phyloP scores from a whole-genome alignment of 2,329 filamentous ascomycete genomes.

The Thielaviopsis punctulata region DNA sequence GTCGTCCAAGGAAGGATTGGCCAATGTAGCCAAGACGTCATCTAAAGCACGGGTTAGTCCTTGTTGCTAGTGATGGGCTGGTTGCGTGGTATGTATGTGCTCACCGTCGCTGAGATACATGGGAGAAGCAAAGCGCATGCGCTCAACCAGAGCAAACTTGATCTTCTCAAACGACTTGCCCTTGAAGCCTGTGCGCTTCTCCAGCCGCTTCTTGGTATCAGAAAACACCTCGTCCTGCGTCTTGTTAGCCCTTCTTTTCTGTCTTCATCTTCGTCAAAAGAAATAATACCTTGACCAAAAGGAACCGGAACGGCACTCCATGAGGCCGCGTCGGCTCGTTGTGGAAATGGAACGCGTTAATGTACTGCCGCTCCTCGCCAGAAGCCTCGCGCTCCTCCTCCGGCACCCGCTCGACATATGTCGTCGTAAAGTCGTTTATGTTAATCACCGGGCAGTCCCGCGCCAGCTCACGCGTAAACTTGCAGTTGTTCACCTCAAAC shows the following conservation, averaged over 20 bases:
- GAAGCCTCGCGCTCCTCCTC: conserved; percentile 46
- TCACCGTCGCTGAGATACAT: conserved; percentile 77
- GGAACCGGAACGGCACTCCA: conserved; percentile 79
- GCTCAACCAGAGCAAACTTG: conserved; percentile 72
- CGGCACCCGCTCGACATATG: conserved; percentile 69
- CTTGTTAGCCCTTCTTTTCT: too few relatives aligned
- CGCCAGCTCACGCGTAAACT: conserved; percentile 63
- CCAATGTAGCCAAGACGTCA: conserved; percentile 38
- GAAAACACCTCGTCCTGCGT: conserved; percentile 63
- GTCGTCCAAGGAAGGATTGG: conserved; percentile 35
- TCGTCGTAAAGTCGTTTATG: conserved; percentile 68
- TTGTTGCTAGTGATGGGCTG: not conserved
- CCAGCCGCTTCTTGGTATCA: conserved; percentile 86
- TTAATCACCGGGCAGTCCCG: conserved; percentile 57
- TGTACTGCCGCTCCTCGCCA: conserved; percentile 35
- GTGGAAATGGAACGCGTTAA: conserved; percentile 84
- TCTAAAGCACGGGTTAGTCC: conserved; percentile 24
- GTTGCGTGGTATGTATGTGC: conserved; percentile 18
- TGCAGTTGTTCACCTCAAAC: conserved; percentile 68
- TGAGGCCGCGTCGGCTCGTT: conserved; percentile 71
- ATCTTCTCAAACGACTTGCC: conserved; percentile 98
- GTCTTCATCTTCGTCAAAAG: not conserved
- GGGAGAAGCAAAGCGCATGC: conserved; percentile 57
- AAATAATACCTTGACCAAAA: conserved; percentile 57
- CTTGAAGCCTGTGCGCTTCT: conserved; percentile 83